Conservation (phyloP, 257 asterid genomes). For the Solanum acaule region DNA sequence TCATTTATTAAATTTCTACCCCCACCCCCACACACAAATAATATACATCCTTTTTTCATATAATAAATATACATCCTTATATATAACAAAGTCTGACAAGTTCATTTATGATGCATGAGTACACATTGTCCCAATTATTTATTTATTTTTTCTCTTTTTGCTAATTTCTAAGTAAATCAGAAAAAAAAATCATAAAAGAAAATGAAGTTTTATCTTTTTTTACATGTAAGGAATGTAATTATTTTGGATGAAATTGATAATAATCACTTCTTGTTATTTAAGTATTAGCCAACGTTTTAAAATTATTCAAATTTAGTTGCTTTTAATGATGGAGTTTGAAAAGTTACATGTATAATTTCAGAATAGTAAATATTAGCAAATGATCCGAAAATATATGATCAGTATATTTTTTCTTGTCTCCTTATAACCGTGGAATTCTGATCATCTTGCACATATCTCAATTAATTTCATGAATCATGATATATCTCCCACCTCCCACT, state of each 20-base stretch:
- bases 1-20: neutral
- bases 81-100: neutral
- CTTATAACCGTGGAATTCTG: neutral
- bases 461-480: neutral
- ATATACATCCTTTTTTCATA: neutral
- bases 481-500: rapidly evolving
- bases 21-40: neutral
- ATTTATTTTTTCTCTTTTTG: neutral
- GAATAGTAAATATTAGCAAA: neutral
- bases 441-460: neutral
- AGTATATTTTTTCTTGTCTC: no score
- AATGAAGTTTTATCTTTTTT: neutral
- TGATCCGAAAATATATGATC: neutral
- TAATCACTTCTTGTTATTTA: neutral
- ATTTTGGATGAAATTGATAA: neutral
- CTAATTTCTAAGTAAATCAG: neutral
- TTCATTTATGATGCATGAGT: neutral
- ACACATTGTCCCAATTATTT: neutral
- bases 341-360: neutral
- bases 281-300: neutral
- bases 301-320: neutral
- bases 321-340: neutral
- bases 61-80: neutral
- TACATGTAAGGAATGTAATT: neutral
- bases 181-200: neutral